Percentiles rank a stretch among this genome's conserved stretches.
Conservation (phyloP, 108 stramenopile genomes). For the Discostella pseudostelligera region DNA sequence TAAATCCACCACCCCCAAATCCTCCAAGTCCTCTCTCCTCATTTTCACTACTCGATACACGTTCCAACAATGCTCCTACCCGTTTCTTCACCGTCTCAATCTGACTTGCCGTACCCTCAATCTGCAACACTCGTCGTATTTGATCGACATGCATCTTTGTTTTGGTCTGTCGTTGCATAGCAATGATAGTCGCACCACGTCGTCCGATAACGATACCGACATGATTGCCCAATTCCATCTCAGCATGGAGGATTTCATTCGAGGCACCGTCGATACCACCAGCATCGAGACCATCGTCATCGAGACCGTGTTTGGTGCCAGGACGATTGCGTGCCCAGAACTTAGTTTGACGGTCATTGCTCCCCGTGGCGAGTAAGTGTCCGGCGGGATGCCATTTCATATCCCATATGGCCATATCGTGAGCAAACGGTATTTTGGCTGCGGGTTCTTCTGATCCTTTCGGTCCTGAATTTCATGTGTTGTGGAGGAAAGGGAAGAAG, state of each 20-base stretch:
- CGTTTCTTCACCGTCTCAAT: conserved; percentile 83
- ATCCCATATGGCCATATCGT: conserved; percentile 97
- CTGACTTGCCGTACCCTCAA: conserved; percentile 86
- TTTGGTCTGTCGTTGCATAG: conserved; percentile 85
- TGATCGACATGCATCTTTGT: conserved; percentile 93
- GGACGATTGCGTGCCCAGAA: conserved; percentile 93
- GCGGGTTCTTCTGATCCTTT: conserved; percentile 84
- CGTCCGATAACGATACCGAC: conserved; percentile 90
- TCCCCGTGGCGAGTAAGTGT: conserved; percentile 87
- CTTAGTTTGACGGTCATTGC: conserved; percentile 91
- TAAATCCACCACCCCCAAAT: conserved; percentile 31
- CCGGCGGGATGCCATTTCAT: conserved; percentile 96
- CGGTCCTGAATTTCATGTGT: conserved; percentile 59
- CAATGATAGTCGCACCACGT: conserved; percentile 87
- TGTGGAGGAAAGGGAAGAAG: neutral
- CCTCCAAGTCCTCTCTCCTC: conserved; percentile 19
- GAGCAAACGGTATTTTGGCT: conserved; percentile 83
- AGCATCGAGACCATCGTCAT: conserved; percentile 54
- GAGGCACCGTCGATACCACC: conserved; percentile 26
- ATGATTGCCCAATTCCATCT: conserved; percentile 88
- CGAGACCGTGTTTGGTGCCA: conserved; percentile 72
- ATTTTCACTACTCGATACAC: conserved; percentile 60
- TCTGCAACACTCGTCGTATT: conserved; percentile 74
- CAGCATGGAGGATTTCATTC: conserved; percentile 70
- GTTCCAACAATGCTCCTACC: conserved; percentile 76